A percentile compares a stretch with the other conserved stretches of the same genome.
phyloP scores from a whole-genome alignment of 805 yeast genomes.

The Scheffersomyces amazonensis region DNA sequence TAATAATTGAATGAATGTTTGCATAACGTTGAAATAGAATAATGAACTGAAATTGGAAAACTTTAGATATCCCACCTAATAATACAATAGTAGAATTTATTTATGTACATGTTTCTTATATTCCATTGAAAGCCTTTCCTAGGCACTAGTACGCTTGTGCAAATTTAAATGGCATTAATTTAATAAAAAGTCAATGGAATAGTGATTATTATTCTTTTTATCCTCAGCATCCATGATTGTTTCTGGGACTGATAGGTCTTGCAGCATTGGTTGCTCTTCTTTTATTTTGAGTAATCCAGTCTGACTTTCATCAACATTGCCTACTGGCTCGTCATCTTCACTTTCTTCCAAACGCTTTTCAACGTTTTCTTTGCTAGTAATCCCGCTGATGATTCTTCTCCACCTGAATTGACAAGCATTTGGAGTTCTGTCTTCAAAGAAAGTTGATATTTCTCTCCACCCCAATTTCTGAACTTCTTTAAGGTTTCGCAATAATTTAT shows the following conservation, averaged over 20 bases:
- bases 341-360: too few species aligned
- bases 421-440: slow-evolving; percentile 78
- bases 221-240: slow-evolving; percentile 83
- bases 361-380: slow-evolving; percentile 4
- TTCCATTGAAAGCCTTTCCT: too few species aligned
- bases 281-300: neutral
- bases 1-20: too few species aligned
- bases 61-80: too few species aligned
- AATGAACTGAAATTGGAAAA: too few species aligned
- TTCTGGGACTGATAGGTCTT: slow-evolving; percentile 38
- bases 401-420: slow-evolving; percentile 89
- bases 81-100: too few species aligned
- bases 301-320: neutral
- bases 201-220: slow-evolving; percentile 16
- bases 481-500: slow-evolving; percentile 64
- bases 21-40: too few species aligned
- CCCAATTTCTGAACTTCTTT: slow-evolving; percentile 83
- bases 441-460: slow-evolving; percentile 83
- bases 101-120: too few species aligned
- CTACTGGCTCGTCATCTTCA: too few species aligned
- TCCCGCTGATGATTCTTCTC: slow-evolving; percentile 59
- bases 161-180: slow-evolving; percentile 16
- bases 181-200: slow-evolving; percentile 25
- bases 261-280: neutral
- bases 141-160: too few species aligned